Percentiles rank a stretch among this genome's conserved stretches.
These are phyloP conservation scores for Selaginella tamariscina DNA, from an alignment of 75 land plant species.

Conservation along the genomic window DNA sequence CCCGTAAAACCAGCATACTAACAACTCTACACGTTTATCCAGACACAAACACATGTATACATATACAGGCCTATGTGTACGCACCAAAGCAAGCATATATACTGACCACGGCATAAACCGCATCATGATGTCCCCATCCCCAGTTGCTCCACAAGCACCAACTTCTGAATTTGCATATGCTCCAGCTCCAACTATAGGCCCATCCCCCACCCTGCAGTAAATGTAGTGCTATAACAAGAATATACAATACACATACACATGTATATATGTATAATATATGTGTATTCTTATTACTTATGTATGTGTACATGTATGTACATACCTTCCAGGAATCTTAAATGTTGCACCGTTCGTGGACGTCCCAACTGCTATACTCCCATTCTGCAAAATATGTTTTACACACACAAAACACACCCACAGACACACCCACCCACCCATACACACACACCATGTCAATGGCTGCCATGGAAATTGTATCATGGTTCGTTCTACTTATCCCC, in stretches of 20 bases:
- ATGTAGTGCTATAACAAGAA: neutral
- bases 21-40: neutral
- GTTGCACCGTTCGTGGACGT: slow-evolving; percentile 98
- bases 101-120: slow-evolving; percentile 91
- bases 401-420: too few relatives aligned
- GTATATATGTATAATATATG: neutral
- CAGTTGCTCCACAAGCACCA: slow-evolving; percentile 99
- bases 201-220: slow-evolving; percentile 86
- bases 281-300: neutral
- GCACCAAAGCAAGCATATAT: neutral
- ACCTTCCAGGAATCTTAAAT: slow-evolving; percentile 90
- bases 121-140: slow-evolving; percentile 99
- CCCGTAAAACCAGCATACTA: neutral
- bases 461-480: slow-evolving; percentile 98
- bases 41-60: too few relatives aligned
- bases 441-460: slow-evolving; percentile 78
- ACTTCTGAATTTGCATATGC: slow-evolving; percentile 95
- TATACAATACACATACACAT: neutral
- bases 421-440: too few relatives aligned
- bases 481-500: slow-evolving; percentile 39
- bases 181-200: slow-evolving; percentile 85
- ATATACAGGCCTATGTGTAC: neutral
- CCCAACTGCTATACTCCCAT: slow-evolving; percentile 79
- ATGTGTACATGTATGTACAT: neutral
- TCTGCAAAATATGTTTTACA: slow-evolving; percentile 29